Percentiles rank a stretch among this genome's conserved stretches.
Evolutionary conservation across 1,284 basidiomycete species (phyloP).

Genomic region (Cryptococcus deneoformans): DNA sequence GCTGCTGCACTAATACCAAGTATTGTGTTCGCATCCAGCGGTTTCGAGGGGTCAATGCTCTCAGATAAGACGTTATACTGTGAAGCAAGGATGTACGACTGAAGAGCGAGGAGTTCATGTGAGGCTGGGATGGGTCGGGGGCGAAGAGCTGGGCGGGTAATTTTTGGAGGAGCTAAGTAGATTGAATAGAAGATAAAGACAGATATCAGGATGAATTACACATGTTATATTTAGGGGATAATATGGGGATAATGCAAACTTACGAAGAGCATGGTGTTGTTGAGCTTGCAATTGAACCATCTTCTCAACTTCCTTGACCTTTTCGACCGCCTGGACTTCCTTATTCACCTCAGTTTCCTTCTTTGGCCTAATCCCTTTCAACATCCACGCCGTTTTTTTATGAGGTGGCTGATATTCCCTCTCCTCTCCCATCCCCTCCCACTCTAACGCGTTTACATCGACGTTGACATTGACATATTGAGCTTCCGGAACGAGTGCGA

Average conservation of each 20-base stretch:
- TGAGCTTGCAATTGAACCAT: no score
- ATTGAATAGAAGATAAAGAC: no score
- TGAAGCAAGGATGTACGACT: slow-evolving; percentile 42
- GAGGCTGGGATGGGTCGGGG: slow-evolving; percentile 33
- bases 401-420: slow-evolving; percentile 31
- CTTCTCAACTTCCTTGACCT: no score
- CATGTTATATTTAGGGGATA: no score
- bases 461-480: slow-evolving; percentile 18
- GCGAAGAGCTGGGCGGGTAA: slow-evolving; percentile 13
- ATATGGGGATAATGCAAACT: no score
- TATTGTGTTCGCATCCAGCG: slow-evolving; percentile 40
- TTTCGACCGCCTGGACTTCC: not conserved
- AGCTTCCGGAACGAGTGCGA: slow-evolving; percentile 3
- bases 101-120: slow-evolving; percentile 48
- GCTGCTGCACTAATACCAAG: slow-evolving; percentile 27
- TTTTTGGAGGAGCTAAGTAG: slow-evolving; percentile 16
- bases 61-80: slow-evolving; percentile 34
- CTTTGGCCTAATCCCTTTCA: not conserved
- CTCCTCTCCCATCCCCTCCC: slow-evolving; percentile 19
- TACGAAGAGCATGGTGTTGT: no score
- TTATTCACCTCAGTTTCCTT: not conserved
- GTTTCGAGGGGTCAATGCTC: slow-evolving; percentile 25
- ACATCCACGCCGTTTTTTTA: slow-evolving; percentile 17
- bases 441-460: slow-evolving; percentile 5
- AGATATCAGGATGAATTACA: no score